Conservation (phyloP, 208 protist species). For the Wallacemonas collosoma region DNA sequence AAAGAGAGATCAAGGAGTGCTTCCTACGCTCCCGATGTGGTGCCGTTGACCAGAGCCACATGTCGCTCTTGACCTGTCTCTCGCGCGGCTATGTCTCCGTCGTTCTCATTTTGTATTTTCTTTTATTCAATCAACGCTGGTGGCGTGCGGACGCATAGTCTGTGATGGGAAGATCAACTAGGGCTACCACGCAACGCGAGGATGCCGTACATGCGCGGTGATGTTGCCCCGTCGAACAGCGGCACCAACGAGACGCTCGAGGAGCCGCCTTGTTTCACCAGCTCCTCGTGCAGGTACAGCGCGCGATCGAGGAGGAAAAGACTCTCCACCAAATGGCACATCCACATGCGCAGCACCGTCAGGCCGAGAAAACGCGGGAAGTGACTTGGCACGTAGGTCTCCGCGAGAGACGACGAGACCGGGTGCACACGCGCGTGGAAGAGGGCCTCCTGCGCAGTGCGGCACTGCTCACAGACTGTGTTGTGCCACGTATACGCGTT, state of each 20-base stretch:
- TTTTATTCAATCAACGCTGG: too few species aligned
- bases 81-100: too few species aligned
- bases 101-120: too few species aligned
- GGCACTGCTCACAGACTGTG: conserved; percentile 48
- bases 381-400: conserved; percentile 32
- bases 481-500: conserved; percentile 43
- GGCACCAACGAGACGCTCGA: conserved; percentile 81
- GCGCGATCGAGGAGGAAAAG: conserved; percentile 77
- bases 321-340: conserved; percentile 85
- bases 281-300: conserved; percentile 72
- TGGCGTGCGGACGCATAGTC: too few species aligned
- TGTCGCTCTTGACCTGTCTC: too few species aligned
- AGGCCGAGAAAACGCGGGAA: conserved; percentile 78
- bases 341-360: conserved; percentile 90
- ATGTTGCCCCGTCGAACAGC: conserved; percentile 82
- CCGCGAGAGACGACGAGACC: conserved; percentile 30
- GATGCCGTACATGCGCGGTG: conserved; percentile 85
- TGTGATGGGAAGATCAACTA: neutral
- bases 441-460: conserved; percentile 39
- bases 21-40: too few species aligned
- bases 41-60: too few species aligned
- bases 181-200: conserved; percentile 54
- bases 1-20: too few species aligned
- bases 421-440: conserved; percentile 16
- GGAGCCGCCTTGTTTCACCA: conserved; percentile 21